Evolutionary conservation across 257 asterid species (phyloP), one percentile per base, ranked within the genome.

Genomic region (Cordia subcordata): DNA sequence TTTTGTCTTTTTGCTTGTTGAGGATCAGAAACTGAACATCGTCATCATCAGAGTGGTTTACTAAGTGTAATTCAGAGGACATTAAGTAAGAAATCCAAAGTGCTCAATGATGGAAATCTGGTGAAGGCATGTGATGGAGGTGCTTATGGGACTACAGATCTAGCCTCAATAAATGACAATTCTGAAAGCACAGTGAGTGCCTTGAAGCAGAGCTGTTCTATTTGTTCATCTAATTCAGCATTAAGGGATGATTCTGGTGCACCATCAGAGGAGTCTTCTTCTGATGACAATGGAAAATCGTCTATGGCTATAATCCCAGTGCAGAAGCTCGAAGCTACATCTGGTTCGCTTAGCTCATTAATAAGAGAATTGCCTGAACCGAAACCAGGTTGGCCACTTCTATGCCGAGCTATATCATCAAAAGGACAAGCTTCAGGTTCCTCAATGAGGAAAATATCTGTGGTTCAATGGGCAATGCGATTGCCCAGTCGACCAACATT

Each of bases 371-470:
- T 80, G 27, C 85, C 96, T 13, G 98, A 85, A 65, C 60, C 65
- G 46, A 82, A 77, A 67, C 95, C 94, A n/a, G 98, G 98, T 50
- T 92, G 96, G 98, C 96, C 98, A 0, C 86, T 92, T 62, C 98
- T 92, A 54, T 81, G 83, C 68, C 84, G 78, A 44, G 75, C 85
- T 44, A 57, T 80, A n/a, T 44, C 74, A 12, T 58, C 82, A 18
- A 81, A 75, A 61, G 62, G 59, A 54, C 73, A 53, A 15, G 42
- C 74, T 15, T 46, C 76, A 6, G 71, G 58, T 67, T 68, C 77
- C 17, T 62, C 74, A 9, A 66, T 61, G 64, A 68, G 80, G 59
- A 77, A 81, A 57, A 71, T 84, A 19, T 88, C 98, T 6, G 96
- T 88, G 53, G 95, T 88, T 47, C 88, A 88, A 67, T 88, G 96